A percentile compares a stretch with the other conserved stretches of the same genome.
phyloP scores from a whole-genome alignment of 768 basidiomycete species.

The Pleurotus ostreatus region DNA sequence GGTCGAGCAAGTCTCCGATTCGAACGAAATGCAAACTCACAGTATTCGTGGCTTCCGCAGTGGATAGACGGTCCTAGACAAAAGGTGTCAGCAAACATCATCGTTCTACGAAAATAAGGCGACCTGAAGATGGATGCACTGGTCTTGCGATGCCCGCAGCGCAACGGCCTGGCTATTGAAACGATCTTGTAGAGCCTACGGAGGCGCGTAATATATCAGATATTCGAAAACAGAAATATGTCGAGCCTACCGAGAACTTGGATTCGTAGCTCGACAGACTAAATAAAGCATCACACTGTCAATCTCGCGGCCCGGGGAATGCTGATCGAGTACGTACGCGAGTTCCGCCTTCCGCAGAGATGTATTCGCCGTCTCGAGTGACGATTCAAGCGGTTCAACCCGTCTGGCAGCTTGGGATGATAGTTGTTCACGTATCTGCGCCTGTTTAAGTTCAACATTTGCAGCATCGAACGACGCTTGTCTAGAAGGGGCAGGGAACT shows the following conservation, averaged over 20 bases:
- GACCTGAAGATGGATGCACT: constrained; percentile 14
- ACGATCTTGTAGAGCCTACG: constrained; percentile 17
- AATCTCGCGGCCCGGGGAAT: background rate
- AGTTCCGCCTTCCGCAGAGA: background rate
- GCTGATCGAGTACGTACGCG: background rate
- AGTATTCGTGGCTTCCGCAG: constrained; percentile 29
- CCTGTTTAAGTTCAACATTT: background rate
- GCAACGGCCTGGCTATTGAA: constrained; percentile 43
- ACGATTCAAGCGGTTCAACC: background rate
- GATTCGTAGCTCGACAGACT: background rate
- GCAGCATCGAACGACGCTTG: background rate
- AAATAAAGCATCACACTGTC: background rate
- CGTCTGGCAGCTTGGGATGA: background rate
- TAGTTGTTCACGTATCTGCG: background rate
- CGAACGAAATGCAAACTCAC: constrained; percentile 22
- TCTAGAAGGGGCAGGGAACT: background rate
- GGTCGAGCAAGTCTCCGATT: background rate
- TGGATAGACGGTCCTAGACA: constrained; percentile 32
- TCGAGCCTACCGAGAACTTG: background rate
- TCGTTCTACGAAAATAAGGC: too few relatives aligned
- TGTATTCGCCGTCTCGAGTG: background rate
- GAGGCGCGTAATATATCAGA: too few relatives aligned
- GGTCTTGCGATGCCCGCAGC: constrained; percentile 36
- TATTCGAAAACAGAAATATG: background rate
- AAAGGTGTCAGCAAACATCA: background rate